Base-by-base conservation (phyloP, 352 stramenopile genomes). In the Elongisporangium undulatum region DNA sequence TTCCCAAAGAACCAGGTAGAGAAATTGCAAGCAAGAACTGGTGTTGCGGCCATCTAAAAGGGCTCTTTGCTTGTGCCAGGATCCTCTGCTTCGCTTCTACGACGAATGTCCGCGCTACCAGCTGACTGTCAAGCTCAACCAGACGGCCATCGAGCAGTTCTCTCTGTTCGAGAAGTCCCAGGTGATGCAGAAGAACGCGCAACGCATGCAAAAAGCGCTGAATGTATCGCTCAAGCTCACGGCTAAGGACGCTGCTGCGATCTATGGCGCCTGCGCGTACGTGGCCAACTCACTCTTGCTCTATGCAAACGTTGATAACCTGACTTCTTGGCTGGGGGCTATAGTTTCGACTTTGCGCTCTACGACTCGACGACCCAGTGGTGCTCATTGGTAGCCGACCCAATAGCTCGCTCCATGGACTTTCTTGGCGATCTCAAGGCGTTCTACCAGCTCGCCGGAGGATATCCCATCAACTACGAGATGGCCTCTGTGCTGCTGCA, bases 81-180 rank as follows among this genome's bases (percentile, higher is more conserved):
- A 89, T 41, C 39, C 58, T 4, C 57, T 87, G 0, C 60, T 88
- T 23, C 72, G 82, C 0, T 89, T 87, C 62, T 89, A 81, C 61
- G 82, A 89, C 45, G 56, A 70, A 19, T 91, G 82, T 23, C 57
- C 71, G 7, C 72, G 72, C 13, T 91, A 89, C 56, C 64, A 71
- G 23, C 59, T 55, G 20, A 68, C 85, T 1, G 71, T 91, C n/a
- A 72, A 71, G 26, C 61, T 70, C 0, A 88, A 89, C 52, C 23
- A 62, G 20, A 72, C 61, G 13, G 66, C 65, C 9, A 54, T 70
- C 38, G 39, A 55, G 45, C 57, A 87, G 61, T 21, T 59, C n/a
- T 23, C 62, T 22, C 20, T 58, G n/a, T 87, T 70, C 53, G 66
- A 79, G 56, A 54, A 57, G 5, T 74, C 74, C 22, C 57, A n/a